Base-by-base conservation (phyloP, 129 eudicot genomes). In the Arctium minus region DNA sequence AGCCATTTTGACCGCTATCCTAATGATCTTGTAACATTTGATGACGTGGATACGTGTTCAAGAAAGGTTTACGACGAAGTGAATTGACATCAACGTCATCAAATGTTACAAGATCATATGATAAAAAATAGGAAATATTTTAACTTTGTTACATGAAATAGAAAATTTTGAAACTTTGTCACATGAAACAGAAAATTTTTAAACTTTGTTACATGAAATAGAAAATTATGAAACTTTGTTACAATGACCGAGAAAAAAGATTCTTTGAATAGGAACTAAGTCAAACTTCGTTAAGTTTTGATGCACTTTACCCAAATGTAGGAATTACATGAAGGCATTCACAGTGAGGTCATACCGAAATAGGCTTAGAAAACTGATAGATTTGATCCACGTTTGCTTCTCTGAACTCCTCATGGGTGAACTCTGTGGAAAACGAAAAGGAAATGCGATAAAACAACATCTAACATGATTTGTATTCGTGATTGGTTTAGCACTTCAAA, bases 351-450 rank as follows among this genome's bases (percentile, higher is more conserved):
- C 44, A 73, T 92, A 96, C 99, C 85, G 90, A 48, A 36, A 96
- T 83, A 77, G 99, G 99, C 88, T 91, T 96, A 8, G 98, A 91
- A 79, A 93, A 96, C 84, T 96, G 98, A 89, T 90, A 96, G 74
- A 96, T 90, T 68, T 91, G 95, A 89, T 96, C 99, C 79, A 96
- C 95, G 80, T 90, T 88, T 53, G 97, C 93, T 35, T 83, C 87
- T 84, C 81, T 81, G 48, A 87, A 93, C 84, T 91, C 96, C 82
- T 91, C 88, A 56, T 81, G 75, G 80, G 85, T 88, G 81, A 93
- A 96, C 82, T 93, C 98, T 96, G 91, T 36, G 76, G 74, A 17
- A 68, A 12, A 35, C 29, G 1, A 3, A 30, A 75, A 30, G 37
- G 36, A 62, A 17, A 60, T 60, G 30, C 36, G 13, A 75, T 8